These are phyloP conservation scores for Citrullus colocynthis DNA, from an alignment of 306 rosid species.

Conservation along the genomic window DNA sequence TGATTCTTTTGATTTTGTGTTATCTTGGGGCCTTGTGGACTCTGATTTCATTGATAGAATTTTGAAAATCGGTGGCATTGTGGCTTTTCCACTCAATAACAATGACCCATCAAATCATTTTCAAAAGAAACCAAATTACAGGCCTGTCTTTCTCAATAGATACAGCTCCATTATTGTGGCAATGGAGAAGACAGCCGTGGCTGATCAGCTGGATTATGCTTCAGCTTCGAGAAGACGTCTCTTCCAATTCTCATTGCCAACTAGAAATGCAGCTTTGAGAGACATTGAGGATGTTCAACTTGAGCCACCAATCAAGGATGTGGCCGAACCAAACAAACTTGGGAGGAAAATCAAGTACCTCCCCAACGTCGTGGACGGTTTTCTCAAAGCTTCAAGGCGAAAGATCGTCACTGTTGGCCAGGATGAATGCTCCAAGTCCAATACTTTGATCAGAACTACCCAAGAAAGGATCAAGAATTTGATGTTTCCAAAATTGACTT, in stretches of 20 bases:
- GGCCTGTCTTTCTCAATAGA: conserved; percentile 28
- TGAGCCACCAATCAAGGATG: conserved; percentile 33
- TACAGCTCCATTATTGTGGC: conserved; percentile 35
- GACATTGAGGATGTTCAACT: conserved; percentile 40
- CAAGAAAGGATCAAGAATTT: conserved; percentile 32
- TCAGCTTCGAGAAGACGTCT: conserved; percentile 29
- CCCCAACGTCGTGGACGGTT: neutral
- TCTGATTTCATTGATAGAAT: conserved; percentile 35
- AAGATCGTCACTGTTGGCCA: conserved; percentile 30
- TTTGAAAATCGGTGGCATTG: conserved; percentile 42
- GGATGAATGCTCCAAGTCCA: conserved; percentile 7
- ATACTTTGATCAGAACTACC: conserved; percentile 45
- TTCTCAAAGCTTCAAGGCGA: conserved; percentile 3
- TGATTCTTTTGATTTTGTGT: conserved; percentile 44
- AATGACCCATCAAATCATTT: conserved; percentile 19
- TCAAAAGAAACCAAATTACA: conserved; percentile 27
- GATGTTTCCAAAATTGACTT: conserved; percentile 24
- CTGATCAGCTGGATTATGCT: conserved; percentile 3
- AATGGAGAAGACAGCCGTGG: conserved; percentile 23
- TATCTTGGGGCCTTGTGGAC: conserved; percentile 19
- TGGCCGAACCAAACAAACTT: conserved; percentile 15
- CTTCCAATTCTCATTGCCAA: conserved; percentile 10
- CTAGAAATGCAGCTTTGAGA: conserved; percentile 13
- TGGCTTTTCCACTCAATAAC: conserved; percentile 31
- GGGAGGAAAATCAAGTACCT: conserved; percentile 41